Evolutionary conservation across 2,329 filamentous ascomycete genomes (phyloP), one percentile per base, ranked within the genome.

Genomic region (Dendrostoma leiphaemia): DNA sequence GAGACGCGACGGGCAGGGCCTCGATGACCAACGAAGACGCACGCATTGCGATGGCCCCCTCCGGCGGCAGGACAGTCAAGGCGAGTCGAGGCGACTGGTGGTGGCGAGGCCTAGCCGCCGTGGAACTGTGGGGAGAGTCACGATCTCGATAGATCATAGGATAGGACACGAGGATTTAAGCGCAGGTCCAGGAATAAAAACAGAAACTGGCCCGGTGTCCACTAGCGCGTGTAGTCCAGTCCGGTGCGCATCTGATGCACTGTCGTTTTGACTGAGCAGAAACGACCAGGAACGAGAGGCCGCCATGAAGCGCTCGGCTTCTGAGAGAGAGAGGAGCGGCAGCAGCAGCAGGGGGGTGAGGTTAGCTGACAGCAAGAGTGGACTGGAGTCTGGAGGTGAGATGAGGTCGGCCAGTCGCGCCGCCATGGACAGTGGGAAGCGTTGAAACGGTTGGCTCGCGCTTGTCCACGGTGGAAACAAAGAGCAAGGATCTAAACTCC

Each of bases 231-330:
- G 17, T 38, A 37, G 13, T 32, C 34, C n/a, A n/a, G n/a, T n/a
- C n/a, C n/a, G n/a, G n/a, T n/a, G n/a, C n/a, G n/a, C n/a, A n/a
- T n/a, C n/a, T n/a, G n/a, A n/a, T n/a, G n/a, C n/a, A n/a, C n/a
- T n/a, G 55, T 49, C 53, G 62, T 64, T 61, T 64, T 59, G 61
- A 47, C 44, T 26, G 44, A n/a, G 48, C 37, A 34, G 37, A 48
- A 21, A 21, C 34, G 2, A 32, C 38, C 34, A 24, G 34, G 41
- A 55, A 58, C 40, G 59, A 62, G 51, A 61, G 58, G 60, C 51
- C 53, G 49, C 41, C 50, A 41, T 21, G 51, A 57, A 54, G 51
- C 57, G 57, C 54, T 40, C 6, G 48, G 28, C 40, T 15, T 12
- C 10, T 21, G 10, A 12, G 37, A 12, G 12, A 23, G 10, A 12